Conservation (phyloP, 371 early-diverging fungal species). For the Mucor irregularis region DNA sequence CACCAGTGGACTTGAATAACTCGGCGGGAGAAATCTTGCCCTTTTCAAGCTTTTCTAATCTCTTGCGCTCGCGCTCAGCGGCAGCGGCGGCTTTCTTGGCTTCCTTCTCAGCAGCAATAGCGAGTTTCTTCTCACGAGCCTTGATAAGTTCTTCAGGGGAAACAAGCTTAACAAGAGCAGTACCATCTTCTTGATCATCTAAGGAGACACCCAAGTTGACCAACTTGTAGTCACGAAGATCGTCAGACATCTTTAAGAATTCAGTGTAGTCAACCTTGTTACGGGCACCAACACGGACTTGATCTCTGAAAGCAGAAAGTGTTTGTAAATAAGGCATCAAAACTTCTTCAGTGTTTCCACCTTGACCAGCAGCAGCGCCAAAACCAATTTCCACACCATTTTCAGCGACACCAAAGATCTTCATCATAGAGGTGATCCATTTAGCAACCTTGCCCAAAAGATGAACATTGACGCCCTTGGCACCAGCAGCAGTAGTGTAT, state of each 20-base stretch:
- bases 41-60: slow-evolving; percentile 72
- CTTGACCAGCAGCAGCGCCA: slow-evolving; percentile 31
- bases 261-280: slow-evolving; percentile 56
- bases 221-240: slow-evolving; percentile 84
- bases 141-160: slow-evolving; percentile 72
- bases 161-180: slow-evolving; percentile 88
- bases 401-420: slow-evolving; percentile 73
- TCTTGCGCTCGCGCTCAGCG: slow-evolving; percentile 65
- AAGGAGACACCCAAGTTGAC: slow-evolving; percentile 85
- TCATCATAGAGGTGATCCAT: slow-evolving; percentile 79
- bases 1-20: slow-evolving; percentile 68
- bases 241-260: slow-evolving; percentile 79
- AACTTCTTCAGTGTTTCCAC: slow-evolving; percentile 59
- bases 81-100: slow-evolving; percentile 67
- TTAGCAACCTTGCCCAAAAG: slow-evolving; percentile 77
- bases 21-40: slow-evolving; percentile 76
- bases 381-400: slow-evolving; percentile 63
- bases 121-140: slow-evolving; percentile 63
- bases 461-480: slow-evolving; percentile 54
- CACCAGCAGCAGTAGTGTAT: slow-evolving; percentile 62
- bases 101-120: slow-evolving; percentile 66
- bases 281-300: slow-evolving; percentile 76
- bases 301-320: slow-evolving; percentile 86
- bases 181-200: slow-evolving; percentile 94
- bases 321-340: slow-evolving; percentile 81